These are phyloP conservation scores for Falciphora oryzae DNA, from an alignment of 2,329 filamentous ascomycete species.

Conservation along the genomic window DNA sequence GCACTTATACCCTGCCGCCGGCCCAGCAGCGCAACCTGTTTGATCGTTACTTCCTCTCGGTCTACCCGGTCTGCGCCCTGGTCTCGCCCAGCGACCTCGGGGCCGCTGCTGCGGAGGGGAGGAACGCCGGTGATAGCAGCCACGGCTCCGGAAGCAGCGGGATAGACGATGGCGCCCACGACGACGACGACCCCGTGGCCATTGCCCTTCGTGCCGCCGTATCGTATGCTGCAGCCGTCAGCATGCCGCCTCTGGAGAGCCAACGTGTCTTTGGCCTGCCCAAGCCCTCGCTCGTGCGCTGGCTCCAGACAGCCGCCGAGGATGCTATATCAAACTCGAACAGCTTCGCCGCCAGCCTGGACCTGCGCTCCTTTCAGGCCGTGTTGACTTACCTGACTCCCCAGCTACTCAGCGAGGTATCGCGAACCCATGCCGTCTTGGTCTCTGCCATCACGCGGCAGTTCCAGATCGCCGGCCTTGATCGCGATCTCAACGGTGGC, in stretches of 20 bases:
- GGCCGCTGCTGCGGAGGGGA: not conserved
- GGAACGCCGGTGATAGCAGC: no score
- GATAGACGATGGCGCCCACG: not conserved
- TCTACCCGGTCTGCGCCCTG: not conserved
- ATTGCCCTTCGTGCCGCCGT: slow-evolving; percentile 1
- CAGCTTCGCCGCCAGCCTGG: not conserved
- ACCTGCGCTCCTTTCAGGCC: slow-evolving; percentile 2
- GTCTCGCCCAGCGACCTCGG: not conserved
- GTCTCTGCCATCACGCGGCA: slow-evolving; percentile 1
- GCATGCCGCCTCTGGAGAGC: slow-evolving; percentile 3
- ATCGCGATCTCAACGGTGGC: no score
- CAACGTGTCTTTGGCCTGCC: slow-evolving; percentile 3
- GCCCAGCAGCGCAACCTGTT: not conserved
- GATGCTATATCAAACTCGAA: not conserved
- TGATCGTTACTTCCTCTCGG: slow-evolving; percentile 3
- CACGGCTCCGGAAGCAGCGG: not conserved
- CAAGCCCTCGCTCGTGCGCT: slow-evolving; percentile 4
- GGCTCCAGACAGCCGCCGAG: not conserved
- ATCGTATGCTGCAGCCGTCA: not conserved
- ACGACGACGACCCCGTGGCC: not conserved
- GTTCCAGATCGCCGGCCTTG: slow-evolving; percentile 3
- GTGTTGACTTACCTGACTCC: slow-evolving; percentile 2
- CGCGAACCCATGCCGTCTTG: not conserved
- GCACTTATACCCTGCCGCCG: not conserved
- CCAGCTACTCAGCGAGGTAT: slow-evolving; percentile 3